These are phyloP conservation scores for Incumbomyces lentus DNA, from an alignment of 2,329 filamentous ascomycete genomes.

Conservation along the genomic window DNA sequence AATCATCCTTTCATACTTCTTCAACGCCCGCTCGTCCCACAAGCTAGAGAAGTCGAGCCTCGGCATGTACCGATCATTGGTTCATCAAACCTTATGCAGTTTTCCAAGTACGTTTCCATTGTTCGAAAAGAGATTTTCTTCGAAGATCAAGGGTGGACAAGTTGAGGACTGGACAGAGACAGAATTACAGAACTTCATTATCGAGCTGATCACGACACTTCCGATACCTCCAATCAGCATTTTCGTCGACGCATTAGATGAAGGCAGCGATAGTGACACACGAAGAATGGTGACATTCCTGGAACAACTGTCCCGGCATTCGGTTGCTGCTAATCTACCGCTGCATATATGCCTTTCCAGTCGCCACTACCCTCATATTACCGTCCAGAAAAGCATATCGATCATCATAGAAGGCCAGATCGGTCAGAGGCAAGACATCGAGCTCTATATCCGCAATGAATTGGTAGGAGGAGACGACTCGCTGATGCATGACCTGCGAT, in stretches of 20 bases:
- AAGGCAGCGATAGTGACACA: slow-evolving; percentile 32
- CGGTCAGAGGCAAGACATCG: slow-evolving; percentile 26
- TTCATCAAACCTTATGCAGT: slow-evolving; percentile 15
- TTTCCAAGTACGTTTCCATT: background rate
- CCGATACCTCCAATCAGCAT: slow-evolving; percentile 21
- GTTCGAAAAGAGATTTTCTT: slow-evolving; percentile 14
- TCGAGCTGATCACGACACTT: slow-evolving; percentile 1
- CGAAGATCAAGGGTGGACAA: slow-evolving; percentile 16
- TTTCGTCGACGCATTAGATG: slow-evolving; percentile 39
- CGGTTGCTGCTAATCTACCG: background rate
- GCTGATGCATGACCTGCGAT: too few relatives aligned
- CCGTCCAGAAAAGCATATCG: slow-evolving; percentile 23
- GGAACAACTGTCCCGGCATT: slow-evolving; percentile 23
- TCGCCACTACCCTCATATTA: slow-evolving; percentile 36
- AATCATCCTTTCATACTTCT: slow-evolving; percentile 38
- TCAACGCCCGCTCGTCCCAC: slow-evolving; percentile 35
- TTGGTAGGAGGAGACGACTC: slow-evolving; percentile 13
- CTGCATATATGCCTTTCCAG: slow-evolving; percentile 33
- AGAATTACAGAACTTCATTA: slow-evolving; percentile 16
- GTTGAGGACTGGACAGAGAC: slow-evolving; percentile 8
- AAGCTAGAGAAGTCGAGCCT: slow-evolving; percentile 35
- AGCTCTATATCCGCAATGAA: slow-evolving; percentile 25
- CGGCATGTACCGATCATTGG: slow-evolving; percentile 41
- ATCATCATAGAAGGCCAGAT: slow-evolving; percentile 28
- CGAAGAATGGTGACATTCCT: slow-evolving; percentile 30